Base-by-base conservation (phyloP, 495 filamentous ascomycete genomes). In the Aspergillus sclerotiicarbonarius region DNA sequence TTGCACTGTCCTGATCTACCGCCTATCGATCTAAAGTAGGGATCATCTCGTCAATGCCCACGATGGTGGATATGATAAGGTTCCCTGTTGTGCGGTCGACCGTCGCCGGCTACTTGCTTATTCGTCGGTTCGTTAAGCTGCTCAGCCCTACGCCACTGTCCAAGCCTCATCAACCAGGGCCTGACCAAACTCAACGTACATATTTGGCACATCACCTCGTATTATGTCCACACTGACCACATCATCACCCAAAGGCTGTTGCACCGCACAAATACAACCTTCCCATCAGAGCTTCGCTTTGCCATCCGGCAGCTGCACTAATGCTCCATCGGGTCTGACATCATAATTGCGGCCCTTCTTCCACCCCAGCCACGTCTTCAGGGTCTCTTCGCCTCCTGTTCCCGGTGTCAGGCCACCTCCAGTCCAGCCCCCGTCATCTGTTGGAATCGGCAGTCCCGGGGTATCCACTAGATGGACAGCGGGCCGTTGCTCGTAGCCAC, bases 321-420 rank as follows among this genome's bases (percentile, higher is more conserved):
- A 62, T 5, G 80, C 87, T 13, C 85, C 85, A 41, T 84, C 75
- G 53, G 80, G 69, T 16, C 74, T 63, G n/a, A 88, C 67, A 5
- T 79, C 76, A 70, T 87, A 96, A 16, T 96, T 81, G 49, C 76
- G 76, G 0, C 87, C 91, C 59, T 78, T 79, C 52, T 78, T 80
- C 89, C 90, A 94, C 12, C 90, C 90, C 63, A 88, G 76, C 93
- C 93, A 98, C 51, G 82, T 68, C 50, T 77, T 74, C 58, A 98
- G 61, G 4, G 83, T 79, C 41, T 87, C 84, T 66, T 87, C 82
- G 7, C 91, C 90, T 12, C 88, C 91, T 16, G 82, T 72, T 0
- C 90, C 89, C 15, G 90, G 82, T 6, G 62, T 65, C 51, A 98
- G 71, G 2, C 77, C 70, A 12, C 71, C 71, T 4, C 84, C 82